Evolutionary conservation across 306 rosid genomes (phyloP).

Genomic region (Corylus avellana): DNA sequence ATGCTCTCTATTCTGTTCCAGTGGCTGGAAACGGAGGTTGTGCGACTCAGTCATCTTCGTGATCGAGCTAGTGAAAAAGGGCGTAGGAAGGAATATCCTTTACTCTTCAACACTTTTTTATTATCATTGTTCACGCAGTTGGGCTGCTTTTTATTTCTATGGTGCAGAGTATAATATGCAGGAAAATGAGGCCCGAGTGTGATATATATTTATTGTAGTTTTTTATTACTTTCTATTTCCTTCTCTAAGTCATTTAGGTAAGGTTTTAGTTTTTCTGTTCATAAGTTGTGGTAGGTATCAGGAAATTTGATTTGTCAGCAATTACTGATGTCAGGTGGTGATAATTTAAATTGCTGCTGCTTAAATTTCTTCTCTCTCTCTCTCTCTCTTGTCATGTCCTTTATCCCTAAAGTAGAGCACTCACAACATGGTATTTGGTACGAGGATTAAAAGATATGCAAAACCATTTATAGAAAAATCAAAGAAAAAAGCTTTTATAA

Average conservation of each 20-base stretch:
- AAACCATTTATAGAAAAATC: background rate
- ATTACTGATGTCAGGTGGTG: background rate
- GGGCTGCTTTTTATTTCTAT: constrained; percentile 1
- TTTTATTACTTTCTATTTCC: background rate
- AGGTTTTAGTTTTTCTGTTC: background rate
- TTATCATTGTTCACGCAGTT: constrained; percentile 22
- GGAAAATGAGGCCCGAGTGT: background rate
- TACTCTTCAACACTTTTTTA: background rate
- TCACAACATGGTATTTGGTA: background rate
- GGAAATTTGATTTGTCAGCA: background rate
- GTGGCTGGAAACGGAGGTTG: constrained; percentile 93
- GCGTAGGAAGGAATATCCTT: constrained; percentile 97
- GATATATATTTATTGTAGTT: background rate
- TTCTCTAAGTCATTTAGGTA: background rate
- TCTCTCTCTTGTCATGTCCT: background rate
- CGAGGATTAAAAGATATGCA: background rate
- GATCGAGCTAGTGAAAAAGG: constrained; percentile 99
- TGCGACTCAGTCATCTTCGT: constrained; percentile 93
- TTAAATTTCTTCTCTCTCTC: background rate
- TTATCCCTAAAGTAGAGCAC: background rate
- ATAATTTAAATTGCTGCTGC: background rate
- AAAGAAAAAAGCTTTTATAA: background rate
- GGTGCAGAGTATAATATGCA: background rate
- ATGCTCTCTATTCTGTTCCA: constrained; percentile 42
- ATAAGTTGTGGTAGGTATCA: too few relatives aligned